These are phyloP conservation scores for Sideroxylon spinosum DNA, from an alignment of 179 eudicot species.

Conservation along the genomic window DNA sequence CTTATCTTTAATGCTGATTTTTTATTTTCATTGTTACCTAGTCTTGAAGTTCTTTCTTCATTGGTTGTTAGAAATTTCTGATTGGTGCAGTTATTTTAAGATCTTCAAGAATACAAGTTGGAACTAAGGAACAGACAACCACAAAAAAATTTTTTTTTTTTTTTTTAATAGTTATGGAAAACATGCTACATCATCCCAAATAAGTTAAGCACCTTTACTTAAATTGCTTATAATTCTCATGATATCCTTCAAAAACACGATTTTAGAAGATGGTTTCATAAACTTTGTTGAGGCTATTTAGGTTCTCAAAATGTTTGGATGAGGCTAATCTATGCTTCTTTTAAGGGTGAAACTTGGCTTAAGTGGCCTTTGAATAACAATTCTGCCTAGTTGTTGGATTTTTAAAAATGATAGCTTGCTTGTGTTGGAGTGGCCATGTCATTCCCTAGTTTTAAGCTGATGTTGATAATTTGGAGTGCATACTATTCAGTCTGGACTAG, in stretches of 20 bases:
- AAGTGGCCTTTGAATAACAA: too few species aligned
- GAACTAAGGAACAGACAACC: too few species aligned
- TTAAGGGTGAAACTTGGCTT: background rate
- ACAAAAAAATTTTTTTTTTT: too few species aligned
- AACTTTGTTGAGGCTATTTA: background rate
- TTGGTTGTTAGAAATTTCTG: background rate
- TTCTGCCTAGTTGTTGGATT: background rate
- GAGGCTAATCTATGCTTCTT: background rate
- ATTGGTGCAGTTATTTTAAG: background rate
- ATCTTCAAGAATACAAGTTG: background rate
- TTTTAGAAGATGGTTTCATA: too few species aligned
- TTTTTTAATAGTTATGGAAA: too few species aligned
- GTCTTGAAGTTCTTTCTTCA: background rate
- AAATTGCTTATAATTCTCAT: too few species aligned
- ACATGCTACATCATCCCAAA: too few species aligned
- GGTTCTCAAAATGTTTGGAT: background rate
- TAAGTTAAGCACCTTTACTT: too few species aligned
- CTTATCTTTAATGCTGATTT: slow-evolving; percentile 13
- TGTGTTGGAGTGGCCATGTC: background rate
- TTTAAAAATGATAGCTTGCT: background rate
- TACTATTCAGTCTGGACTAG: background rate
- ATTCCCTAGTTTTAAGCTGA: background rate
- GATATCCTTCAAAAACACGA: background rate
- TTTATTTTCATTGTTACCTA: background rate
- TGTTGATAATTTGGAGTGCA: background rate